These are phyloP conservation scores for Tephrocybe sp. DNA, from an alignment of 768 basidiomycete species.

Conservation along the genomic window DNA sequence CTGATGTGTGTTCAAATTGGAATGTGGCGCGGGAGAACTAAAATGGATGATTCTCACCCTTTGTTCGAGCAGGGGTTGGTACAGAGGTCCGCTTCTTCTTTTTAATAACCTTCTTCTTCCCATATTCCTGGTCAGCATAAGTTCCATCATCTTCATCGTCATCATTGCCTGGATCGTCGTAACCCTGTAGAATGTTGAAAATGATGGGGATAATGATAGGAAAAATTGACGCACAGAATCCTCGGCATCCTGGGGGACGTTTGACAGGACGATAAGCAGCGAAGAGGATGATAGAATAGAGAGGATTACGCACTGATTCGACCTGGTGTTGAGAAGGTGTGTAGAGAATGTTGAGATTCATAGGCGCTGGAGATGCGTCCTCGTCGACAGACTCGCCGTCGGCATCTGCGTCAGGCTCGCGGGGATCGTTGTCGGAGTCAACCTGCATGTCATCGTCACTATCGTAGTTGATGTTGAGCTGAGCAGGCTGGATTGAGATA, in stretches of 20 bases:
- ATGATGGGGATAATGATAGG: constrained; percentile 14
- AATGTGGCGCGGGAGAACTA: constrained; percentile 16
- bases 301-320: constrained; percentile 39
- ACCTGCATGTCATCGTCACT: constrained; percentile 70
- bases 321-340: constrained; percentile 31
- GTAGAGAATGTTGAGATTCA: constrained; percentile 34
- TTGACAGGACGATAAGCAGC: constrained; percentile 11
- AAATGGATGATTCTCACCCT: constrained; percentile 42
- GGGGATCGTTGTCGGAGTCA: constrained; percentile 55
- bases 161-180: constrained; percentile 60
- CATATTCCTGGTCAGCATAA: constrained; percentile 77
- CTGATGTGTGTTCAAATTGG: constrained; percentile 28
- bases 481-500: constrained; percentile 33
- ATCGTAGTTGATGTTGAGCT: constrained; percentile 60
- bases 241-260: constrained; percentile 43
- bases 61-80: constrained; percentile 50
- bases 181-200: constrained; percentile 36
- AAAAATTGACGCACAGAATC: constrained; percentile 53
- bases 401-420: constrained; percentile 58
- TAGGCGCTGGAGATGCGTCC: constrained; percentile 38
- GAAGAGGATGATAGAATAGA: constrained; percentile 11
- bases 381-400: constrained; percentile 65
- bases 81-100: constrained; percentile 64
- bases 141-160: constrained; percentile 74
- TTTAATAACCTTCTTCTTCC: constrained; percentile 63